Evolutionary conservation across 2,329 filamentous ascomycete species (phyloP), one percentile per base, ranked within the genome.

Genomic region (Aspergillus sp.): DNA sequence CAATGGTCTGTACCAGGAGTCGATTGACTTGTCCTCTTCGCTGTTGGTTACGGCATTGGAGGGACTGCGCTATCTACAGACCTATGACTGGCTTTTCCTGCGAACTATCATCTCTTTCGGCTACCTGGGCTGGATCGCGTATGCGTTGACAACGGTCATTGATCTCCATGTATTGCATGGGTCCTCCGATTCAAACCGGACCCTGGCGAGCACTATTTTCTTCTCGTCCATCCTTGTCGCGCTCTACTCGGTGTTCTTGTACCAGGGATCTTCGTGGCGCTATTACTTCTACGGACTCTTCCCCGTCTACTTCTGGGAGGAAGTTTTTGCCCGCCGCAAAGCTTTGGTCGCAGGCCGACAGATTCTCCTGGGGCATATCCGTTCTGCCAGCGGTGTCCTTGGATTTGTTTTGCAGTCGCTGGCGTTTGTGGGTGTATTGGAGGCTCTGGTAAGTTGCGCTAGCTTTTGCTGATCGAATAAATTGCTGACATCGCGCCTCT

Each of bases 1-100:
- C 14, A 77, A 78, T 10, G 87, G 85, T 7, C 81, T 85, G 50
- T 87, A 88, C 64, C 87, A 94, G 58, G 85, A 91, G 66, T 91
- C 94, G 1, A 96, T 98, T 67, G 81, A 86, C 58, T 85, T 90
- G 68, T 92, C 91, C 1, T 87, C 90, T 47, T 85, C 87, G 29
- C 81, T 99, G 14, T 90, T 98, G 61, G 84, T 89, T 60, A 78
- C 91, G 54, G 89, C 87, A 1, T 82, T 99, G 1, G 85, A 92
- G 62, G 95, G 95, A 7, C 80, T 99, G 61, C 86, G 95, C 54
- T 99, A 99, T 73, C 83, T 99, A 26, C 95, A 99, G 76, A 99
- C 93, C 0, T 99, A 99, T 70, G 95, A 99, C 78, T 99, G 95
- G 95, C 82, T 99, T 2, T 99, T 99, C 77, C 80, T 99, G 39